Evolutionary conservation across 2,329 filamentous ascomycete species (phyloP), one percentile per base, ranked within the genome.

Genomic region (Teratosphaeria destructans): DNA sequence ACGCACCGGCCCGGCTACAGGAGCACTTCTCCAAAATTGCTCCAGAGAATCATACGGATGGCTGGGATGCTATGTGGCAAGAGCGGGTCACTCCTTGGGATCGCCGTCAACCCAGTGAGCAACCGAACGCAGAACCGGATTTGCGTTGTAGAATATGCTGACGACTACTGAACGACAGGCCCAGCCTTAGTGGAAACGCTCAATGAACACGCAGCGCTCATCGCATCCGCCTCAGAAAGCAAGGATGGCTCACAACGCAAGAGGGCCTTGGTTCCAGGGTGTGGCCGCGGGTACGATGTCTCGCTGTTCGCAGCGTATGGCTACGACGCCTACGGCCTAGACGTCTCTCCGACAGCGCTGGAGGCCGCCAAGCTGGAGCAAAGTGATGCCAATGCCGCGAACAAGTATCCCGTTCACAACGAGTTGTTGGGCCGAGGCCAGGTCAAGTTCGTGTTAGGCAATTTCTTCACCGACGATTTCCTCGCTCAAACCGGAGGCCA

Each of bases 211-310:
- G 52, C 61, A 7, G 63, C 66, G 5, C 37, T 68, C 35, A 61
- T 72, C 14, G 65, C 67, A 3, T 57, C 61, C 5, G 59, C 70
- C 1, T 52, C 64, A n/a, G 19, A 49, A 8, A 59, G 60, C 19
- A 32, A 59, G 14, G 52, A 59, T 35, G 57, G 58, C 11, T 58
- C 16, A 3, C 39, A 23, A 67, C 76, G 72, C 59, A 82, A 81
- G 66, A 78, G 77, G 59, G 90, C 86, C 1, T 77, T 95, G 8
- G 87, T 95, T 0, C 88, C 90, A 0, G 90, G 90, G 5, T 95
- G 90, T 73, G 91, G 90, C 0, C 82, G 83, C 54, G 91, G 90
- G 5, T 87, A 94, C 69, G 91, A 95, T 74, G 88, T 90, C 1
- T 78, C 90, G 10, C 78, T 95, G 43, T 80, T 95, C 53, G 82